Percentiles rank a stretch among this genome's conserved stretches.
These are phyloP conservation scores for Haematococcus sp. DNA, from an alignment of 139 green algal genomes.

Conservation along the genomic window DNA sequence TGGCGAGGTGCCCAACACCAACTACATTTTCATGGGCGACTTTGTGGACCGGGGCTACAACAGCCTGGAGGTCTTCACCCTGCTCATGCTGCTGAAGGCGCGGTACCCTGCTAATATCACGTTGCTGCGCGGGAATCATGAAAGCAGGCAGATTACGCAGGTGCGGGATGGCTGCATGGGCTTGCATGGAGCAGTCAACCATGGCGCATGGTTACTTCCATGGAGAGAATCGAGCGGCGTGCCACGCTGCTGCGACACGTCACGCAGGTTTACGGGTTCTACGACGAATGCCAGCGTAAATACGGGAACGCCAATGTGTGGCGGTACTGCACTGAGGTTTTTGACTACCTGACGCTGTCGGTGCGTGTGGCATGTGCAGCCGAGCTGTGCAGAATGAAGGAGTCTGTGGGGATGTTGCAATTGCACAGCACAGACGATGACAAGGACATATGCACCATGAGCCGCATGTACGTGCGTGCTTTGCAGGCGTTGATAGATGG, in stretches of 20 bases:
- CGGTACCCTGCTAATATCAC: conserved; percentile 94
- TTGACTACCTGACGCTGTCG: conserved; percentile 92
- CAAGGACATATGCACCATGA: no score
- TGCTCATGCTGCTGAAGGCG: conserved; percentile 97
- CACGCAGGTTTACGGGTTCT: conserved; percentile 94
- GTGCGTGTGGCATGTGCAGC: conserved; percentile 35
- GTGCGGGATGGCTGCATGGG: conserved; percentile 27
- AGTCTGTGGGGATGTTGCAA: no score
- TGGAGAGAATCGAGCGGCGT: no score
- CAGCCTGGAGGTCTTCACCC: conserved; percentile 95
- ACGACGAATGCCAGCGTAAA: conserved; percentile 98
- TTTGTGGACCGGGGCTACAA: conserved; percentile 99
- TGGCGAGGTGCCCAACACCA: conserved; percentile 90
- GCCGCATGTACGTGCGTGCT: background rate
- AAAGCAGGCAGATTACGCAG: conserved; percentile 99
- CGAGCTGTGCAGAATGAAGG: background rate
- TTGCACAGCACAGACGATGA: background rate
- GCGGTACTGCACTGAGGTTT: conserved; percentile 98
- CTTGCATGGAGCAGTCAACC: no score
- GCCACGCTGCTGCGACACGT: no score
- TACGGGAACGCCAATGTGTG: conserved; percentile 97
- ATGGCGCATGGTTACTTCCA: no score
- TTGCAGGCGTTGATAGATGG: conserved; percentile 90
- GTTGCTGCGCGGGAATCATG: conserved; percentile 97
- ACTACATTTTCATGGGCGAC: conserved; percentile 99